phyloP scores from a whole-genome alignment of 176 grass and related monocot genomes.

The Bothriochloa decipiens region DNA sequence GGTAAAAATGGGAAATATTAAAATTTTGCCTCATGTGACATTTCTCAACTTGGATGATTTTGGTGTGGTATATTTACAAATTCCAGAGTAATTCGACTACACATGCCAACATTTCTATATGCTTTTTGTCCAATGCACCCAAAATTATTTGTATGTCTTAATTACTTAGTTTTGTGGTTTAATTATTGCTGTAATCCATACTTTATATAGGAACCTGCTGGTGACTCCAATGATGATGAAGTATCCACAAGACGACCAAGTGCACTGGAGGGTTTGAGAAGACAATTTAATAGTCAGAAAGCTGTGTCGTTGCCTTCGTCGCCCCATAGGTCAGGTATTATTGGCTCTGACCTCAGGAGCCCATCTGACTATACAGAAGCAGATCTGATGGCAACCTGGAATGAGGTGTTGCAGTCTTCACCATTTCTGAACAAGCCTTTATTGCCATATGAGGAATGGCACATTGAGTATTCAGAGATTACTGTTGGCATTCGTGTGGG shows the following conservation, averaged over 20 bases:
- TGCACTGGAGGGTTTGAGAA: conserved; percentile 57
- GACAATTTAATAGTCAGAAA: conserved; percentile 69
- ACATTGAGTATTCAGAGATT: conserved; percentile 92
- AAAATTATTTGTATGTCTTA: conserved; percentile 15
- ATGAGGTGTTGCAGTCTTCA: conserved; percentile 82
- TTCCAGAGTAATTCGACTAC: neutral
- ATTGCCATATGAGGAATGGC: conserved; percentile 92
- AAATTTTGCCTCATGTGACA: neutral
- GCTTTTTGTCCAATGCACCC: neutral
- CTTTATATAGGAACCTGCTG: conserved; percentile 55
- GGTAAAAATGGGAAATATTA: neutral
- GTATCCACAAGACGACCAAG: conserved; percentile 39
- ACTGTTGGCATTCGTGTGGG: conserved; percentile 95
- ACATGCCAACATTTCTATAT: neutral
- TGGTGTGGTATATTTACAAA: neutral
- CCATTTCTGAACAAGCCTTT: conserved; percentile 84
- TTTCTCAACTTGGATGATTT: conserved; percentile 5
- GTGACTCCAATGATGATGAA: conserved; percentile 55
- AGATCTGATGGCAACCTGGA: conserved; percentile 81
- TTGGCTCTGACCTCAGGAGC: conserved; percentile 56
- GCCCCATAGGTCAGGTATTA: conserved; percentile 68
- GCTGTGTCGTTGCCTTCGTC: conserved; percentile 93
- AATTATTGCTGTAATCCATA: conserved; percentile 20
- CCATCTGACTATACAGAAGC: conserved; percentile 67
- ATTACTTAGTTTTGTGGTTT: conserved; percentile 37